phyloP scores from a whole-genome alignment of 2,329 filamentous ascomycete genomes.

The Fusarium paranaense region DNA sequence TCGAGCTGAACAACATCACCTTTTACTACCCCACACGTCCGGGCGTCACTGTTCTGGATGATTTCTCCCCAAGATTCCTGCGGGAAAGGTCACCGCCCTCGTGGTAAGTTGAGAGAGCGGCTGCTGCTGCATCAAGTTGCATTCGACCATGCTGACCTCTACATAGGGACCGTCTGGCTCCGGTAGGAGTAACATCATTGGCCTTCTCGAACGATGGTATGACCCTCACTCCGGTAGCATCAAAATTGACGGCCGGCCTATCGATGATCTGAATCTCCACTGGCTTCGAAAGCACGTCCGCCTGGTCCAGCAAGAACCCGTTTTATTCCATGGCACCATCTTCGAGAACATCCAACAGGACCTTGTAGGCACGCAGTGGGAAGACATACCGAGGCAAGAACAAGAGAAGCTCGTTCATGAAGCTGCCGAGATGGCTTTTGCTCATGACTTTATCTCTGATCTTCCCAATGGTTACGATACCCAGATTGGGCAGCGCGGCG shows the following conservation, averaged over 20 bases:
- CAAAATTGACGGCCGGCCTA: not conserved
- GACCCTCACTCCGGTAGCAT: not conserved
- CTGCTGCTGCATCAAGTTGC: not conserved
- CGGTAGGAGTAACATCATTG: not conserved
- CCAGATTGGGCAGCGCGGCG: not conserved
- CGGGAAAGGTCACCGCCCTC: not conserved
- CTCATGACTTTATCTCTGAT: not conserved
- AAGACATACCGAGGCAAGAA: not conserved
- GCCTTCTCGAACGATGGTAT: not conserved
- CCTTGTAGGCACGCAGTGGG: not conserved
- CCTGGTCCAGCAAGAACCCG: not conserved
- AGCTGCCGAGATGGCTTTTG: not conserved
- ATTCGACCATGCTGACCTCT: not conserved
- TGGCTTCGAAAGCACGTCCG: not conserved
- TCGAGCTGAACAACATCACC: not conserved
- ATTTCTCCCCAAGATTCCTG: not conserved
- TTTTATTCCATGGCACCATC: not conserved
- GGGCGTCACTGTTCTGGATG: not conserved
- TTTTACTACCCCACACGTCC: not conserved
- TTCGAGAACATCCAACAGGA: not conserved
- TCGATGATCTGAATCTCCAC: not conserved
- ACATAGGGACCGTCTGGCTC: not conserved
- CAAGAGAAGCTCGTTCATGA: not conserved
- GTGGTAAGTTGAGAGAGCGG: not conserved
- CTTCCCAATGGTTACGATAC: not conserved